phyloP scores from a whole-genome alignment of 805 yeast genomes.

The Candida coquimbonensis region DNA sequence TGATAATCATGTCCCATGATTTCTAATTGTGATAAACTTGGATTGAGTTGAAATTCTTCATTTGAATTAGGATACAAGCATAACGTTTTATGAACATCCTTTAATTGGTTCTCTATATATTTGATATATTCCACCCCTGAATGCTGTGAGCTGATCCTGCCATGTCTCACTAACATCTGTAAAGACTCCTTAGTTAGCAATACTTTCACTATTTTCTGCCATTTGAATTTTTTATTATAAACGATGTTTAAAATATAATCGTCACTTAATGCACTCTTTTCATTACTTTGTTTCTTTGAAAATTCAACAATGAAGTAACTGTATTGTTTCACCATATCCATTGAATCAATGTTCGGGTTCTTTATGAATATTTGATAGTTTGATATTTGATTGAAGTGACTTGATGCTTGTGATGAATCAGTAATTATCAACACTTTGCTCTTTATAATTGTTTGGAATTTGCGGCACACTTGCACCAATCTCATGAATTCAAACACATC shows the following conservation, averaged over 20 bases:
- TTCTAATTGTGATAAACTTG: conserved; percentile 3
- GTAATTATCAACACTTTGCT: conserved; percentile 15
- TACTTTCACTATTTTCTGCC: conserved; percentile 11
- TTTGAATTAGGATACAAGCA: not conserved
- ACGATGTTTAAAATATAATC: conserved; percentile 7
- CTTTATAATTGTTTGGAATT: conserved; percentile 11
- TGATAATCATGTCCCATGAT: conserved; percentile 17
- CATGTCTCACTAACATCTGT: not conserved
- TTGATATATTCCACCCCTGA: conserved; percentile 8
- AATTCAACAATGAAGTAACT: conserved; percentile 13
- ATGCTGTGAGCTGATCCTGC: not conserved
- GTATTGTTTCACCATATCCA: conserved; percentile 3
- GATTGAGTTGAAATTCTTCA: not conserved
- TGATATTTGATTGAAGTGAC: conserved; percentile 9
- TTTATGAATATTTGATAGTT: conserved; percentile 4
- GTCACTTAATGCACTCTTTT: conserved; percentile 3
- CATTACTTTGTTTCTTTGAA: not conserved
- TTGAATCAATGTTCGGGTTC: not conserved
- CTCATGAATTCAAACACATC: conserved; percentile 14
- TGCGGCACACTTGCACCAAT: conserved; percentile 10
- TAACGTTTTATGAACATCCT: conserved; percentile 6
- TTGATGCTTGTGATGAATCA: conserved; percentile 10
- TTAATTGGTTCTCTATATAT: conserved; percentile 1
- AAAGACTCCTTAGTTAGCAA: conserved; percentile 6
- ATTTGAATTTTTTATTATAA: not conserved